Conservation (phyloP, 2,329 filamentous ascomycete species). For the Macrophomina pseudophaseolina region DNA sequence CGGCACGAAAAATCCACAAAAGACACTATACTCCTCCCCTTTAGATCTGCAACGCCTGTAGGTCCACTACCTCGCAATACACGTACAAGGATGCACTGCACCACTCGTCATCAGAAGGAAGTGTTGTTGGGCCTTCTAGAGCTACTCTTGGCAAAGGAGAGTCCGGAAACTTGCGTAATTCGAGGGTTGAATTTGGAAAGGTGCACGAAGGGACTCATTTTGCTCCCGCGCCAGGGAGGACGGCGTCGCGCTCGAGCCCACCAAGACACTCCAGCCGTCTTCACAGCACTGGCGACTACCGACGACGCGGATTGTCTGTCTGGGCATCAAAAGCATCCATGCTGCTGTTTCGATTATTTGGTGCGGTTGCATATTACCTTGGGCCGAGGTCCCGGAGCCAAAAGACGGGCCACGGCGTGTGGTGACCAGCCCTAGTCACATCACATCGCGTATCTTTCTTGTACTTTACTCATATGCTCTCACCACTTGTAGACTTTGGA, state of each 20-base stretch:
- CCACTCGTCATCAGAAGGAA: not conserved
- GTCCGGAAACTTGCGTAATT: not conserved
- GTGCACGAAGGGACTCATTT: not conserved
- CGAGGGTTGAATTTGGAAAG: not conserved
- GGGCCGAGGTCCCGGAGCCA: not conserved
- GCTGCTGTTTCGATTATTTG: not conserved
- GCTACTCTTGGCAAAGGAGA: too few species aligned
- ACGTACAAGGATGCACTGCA: not conserved
- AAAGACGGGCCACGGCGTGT: not conserved
- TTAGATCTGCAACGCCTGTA: not conserved
- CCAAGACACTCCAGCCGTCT: not conserved
- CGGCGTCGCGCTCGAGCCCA: conserved; percentile 4
- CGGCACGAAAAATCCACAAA: not conserved
- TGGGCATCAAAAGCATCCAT: not conserved
- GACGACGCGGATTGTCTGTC: not conserved
- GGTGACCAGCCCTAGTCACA: not conserved
- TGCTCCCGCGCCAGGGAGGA: not conserved
- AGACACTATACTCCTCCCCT: not conserved
- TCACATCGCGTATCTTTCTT: not conserved
- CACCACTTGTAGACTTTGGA: not conserved
- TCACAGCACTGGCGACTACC: not conserved
- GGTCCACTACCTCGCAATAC: not conserved
- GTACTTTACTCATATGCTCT: not conserved
- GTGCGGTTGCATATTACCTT: not conserved
- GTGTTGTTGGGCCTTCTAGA: too few species aligned